Conservation (phyloP, 257 asterid species). For the Anisodus tanguticus region DNA sequence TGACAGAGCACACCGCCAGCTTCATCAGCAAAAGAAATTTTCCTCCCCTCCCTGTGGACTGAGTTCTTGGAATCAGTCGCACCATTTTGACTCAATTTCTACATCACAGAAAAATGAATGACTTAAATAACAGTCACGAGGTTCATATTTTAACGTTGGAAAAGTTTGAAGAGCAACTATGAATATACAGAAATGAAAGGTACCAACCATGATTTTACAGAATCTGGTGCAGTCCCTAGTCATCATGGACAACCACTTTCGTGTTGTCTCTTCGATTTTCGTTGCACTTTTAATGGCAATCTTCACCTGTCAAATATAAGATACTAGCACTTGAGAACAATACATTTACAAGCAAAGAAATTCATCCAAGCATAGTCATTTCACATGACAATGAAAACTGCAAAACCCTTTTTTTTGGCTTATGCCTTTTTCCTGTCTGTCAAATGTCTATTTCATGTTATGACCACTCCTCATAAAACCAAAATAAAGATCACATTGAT, state of each 20-base stretch:
- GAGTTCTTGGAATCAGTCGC: slow-evolving; percentile 39
- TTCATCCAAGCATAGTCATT: not conserved
- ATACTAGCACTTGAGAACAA: slow-evolving; percentile 23
- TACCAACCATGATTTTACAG: slow-evolving; percentile 87
- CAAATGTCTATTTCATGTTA: slow-evolving; percentile 18
- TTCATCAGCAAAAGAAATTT: slow-evolving; percentile 87
- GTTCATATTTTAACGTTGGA: not conserved
- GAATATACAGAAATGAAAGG: slow-evolving; percentile 7
- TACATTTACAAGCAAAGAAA: not conserved
- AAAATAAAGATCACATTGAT: not conserved
- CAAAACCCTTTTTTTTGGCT: not conserved
- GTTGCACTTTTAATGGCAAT: slow-evolving; percentile 60
- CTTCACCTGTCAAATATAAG: slow-evolving; percentile 59
- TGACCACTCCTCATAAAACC: not conserved
- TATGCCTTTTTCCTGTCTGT: not conserved
- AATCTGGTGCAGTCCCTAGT: slow-evolving; percentile 92
- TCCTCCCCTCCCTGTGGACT: slow-evolving; percentile 53
- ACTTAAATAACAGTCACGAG: slow-evolving; percentile 31
- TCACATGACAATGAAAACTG: slow-evolving; percentile 10
- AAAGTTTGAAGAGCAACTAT: slow-evolving; percentile 17
- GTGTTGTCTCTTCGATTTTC: slow-evolving; percentile 69
- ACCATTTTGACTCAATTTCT: slow-evolving; percentile 64
- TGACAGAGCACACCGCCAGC: slow-evolving; percentile 83
- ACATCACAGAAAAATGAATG: slow-evolving; percentile 29
- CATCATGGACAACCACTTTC: slow-evolving; percentile 78